A percentile compares a stretch with the other conserved stretches of the same genome.
These are phyloP conservation scores for Thelephora terrestris DNA, from an alignment of 1,284 basidiomycete species.

Conservation along the genomic window DNA sequence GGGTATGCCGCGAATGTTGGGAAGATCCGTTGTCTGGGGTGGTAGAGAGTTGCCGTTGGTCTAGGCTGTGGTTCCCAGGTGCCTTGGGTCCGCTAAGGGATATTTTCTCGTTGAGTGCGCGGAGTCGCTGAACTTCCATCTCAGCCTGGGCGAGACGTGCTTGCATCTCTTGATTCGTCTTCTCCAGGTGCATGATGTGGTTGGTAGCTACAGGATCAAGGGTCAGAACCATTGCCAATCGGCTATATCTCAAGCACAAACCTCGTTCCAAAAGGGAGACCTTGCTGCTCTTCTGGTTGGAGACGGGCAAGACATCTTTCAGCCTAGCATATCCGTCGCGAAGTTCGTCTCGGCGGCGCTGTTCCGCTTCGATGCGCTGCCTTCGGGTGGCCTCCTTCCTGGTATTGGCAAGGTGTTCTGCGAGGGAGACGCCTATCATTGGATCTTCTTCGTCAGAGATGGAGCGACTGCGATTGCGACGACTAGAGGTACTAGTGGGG, in stretches of 20 bases:
- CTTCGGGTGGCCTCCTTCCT: constrained; percentile 74
- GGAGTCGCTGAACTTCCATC: constrained; percentile 54
- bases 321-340: constrained; percentile 80
- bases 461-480: constrained; percentile 55
- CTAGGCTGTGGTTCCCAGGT: constrained; percentile 18
- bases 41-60: constrained; percentile 51
- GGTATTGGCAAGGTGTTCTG: constrained; percentile 62
- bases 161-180: constrained; percentile 57
- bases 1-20: constrained; percentile 34
- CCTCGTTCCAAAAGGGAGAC: constrained; percentile 81
- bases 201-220: constrained; percentile 46
- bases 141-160: constrained; percentile 53
- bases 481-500: constrained; percentile 53
- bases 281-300: constrained; percentile 84
- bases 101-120: constrained; percentile 70
- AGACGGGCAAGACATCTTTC: constrained; percentile 75
- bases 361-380: constrained; percentile 79
- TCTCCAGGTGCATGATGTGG: constrained; percentile 62
- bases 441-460: constrained; percentile 67
- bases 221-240: constrained; percentile 7
- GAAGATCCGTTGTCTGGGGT: constrained; percentile 38
- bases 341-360: constrained; percentile 77
- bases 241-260: constrained; percentile 24
- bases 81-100: constrained; percentile 48
- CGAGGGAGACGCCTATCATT: constrained; percentile 49